Evolutionary conservation across 2,329 filamentous ascomycete genomes (phyloP), one percentile per base, ranked within the genome.

Genomic region (Pseudogymnoascus destructans): DNA sequence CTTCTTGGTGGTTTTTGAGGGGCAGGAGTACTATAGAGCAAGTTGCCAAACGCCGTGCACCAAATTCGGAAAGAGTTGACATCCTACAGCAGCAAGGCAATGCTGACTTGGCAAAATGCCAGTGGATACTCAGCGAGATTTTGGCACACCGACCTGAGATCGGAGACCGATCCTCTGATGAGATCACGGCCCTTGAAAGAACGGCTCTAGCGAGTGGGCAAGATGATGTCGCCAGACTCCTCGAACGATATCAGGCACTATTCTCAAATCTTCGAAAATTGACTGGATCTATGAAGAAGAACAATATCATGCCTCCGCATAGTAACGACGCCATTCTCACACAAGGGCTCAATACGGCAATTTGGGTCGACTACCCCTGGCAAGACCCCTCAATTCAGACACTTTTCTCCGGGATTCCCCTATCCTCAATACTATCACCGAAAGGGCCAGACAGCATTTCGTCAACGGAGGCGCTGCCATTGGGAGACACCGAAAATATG

Each of bases 1-100:
- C 82, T 3, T 74, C 88, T 0, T 96, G 91, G 91, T 96, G 91
- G 91, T 95, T 95, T 66, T 69, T 95, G 49, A 86, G 82, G 64
- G 91, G 90, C 17, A 84, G 90, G 61, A 81, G 84, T 66, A 82
- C 84, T 8, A 76, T 95, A 57, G 91, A 95, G 69, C 71, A 73
- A 10, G 76, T 85, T 36, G 83, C 95, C 52, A 79, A 88, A 61
- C 83, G 81, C 57, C 78, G 81, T 5, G 75, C 72, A 40, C 74
- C 78, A 3, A 77, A 82, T 61, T 74, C 72, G 7, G 74, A 81
- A 63, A 74, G 77, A 67, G 73, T 78, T 65, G 78, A 75, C 62
- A 75, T 81, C 62, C 73, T 79, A 62, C 75, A 79, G 63, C 84
- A 87, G 59, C 91, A 95, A 71, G 85, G 89, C 1, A 90, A 95